Evolutionary conservation across 2,329 filamentous ascomycete genomes (phyloP).

Genomic region (Fusarium equiseti): DNA sequence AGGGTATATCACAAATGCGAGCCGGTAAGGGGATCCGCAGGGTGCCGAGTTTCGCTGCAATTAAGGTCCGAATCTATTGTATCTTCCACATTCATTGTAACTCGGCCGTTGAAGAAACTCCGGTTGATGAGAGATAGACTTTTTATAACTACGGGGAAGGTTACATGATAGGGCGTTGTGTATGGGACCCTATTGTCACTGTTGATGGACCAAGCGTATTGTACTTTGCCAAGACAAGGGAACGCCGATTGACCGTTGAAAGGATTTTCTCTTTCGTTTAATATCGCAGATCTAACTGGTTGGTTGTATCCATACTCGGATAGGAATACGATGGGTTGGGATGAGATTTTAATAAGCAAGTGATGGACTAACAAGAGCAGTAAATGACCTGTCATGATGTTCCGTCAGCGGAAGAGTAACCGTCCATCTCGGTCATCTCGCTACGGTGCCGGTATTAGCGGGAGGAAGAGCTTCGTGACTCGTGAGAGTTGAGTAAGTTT

Average conservation of each 20-base stretch:
- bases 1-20: not conserved
- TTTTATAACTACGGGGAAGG: constrained; percentile 11
- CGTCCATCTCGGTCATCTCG: constrained; percentile 19
- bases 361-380: not conserved
- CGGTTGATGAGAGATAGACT: not conserved
- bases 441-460: constrained; percentile 2
- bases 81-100: constrained; percentile 5
- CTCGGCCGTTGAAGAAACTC: not conserved
- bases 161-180: constrained; percentile 21
- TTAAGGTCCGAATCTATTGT: not conserved
- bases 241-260: constrained; percentile 13
- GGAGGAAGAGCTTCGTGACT: not conserved
- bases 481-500: not conserved
- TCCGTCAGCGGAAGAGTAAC: constrained; percentile 20
- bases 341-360: not conserved
- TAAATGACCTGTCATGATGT: not conserved
- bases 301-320: not conserved
- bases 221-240: constrained; percentile 4
- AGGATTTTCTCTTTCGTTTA: constrained; percentile 1
- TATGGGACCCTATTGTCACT: not conserved
- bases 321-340: constrained; percentile 7
- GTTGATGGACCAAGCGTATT: constrained; percentile 9
- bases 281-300: constrained; percentile 10
- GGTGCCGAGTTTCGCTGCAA: constrained; percentile 11
- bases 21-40: constrained; percentile 6